These are phyloP conservation scores for Xylariomycetidae sp. DNA, from an alignment of 2,329 filamentous ascomycete genomes.

Conservation along the genomic window DNA sequence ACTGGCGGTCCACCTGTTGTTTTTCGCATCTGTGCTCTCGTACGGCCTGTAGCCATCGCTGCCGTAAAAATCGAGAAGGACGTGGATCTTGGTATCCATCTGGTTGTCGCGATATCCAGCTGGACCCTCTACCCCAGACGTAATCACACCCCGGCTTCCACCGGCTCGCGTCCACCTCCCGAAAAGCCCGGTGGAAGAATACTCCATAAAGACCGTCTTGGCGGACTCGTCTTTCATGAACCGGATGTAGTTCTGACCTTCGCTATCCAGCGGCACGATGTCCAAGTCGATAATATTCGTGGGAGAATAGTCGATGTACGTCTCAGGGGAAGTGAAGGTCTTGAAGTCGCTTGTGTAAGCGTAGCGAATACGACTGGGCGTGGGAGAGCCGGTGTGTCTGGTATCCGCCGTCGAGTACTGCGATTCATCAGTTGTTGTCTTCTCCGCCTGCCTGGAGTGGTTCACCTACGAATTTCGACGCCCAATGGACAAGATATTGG, in stretches of 20 bases:
- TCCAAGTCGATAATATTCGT: conserved; percentile 51
- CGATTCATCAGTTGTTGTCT: conserved; percentile 3
- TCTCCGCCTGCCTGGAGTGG: neutral
- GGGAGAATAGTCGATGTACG: conserved; percentile 42
- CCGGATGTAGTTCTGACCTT: conserved; percentile 38
- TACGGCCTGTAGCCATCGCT: conserved; percentile 44
- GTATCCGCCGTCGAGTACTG: conserved; percentile 42
- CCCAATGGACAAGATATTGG: conserved; percentile 42
- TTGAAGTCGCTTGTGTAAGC: conserved; percentile 50
- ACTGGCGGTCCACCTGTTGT: conserved; percentile 40
- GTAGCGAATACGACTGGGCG: conserved; percentile 43
- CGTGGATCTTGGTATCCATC: conserved; percentile 32
- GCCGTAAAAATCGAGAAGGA: conserved; percentile 45
- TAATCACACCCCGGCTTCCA: conserved; percentile 35
- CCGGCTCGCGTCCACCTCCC: conserved; percentile 46
- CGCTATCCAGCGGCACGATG: conserved; percentile 39
- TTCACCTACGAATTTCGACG: conserved; percentile 37
- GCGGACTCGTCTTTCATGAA: conserved; percentile 51
- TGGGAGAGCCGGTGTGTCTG: conserved; percentile 40
- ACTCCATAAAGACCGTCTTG: conserved; percentile 46
- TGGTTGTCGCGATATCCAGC: conserved; percentile 39
- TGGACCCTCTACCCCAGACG: conserved; percentile 37
- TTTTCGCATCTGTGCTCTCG: conserved; percentile 36
- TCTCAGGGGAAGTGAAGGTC: conserved; percentile 43
- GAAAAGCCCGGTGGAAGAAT: conserved; percentile 41